Evolutionary conservation across 768 basidiomycete genomes (phyloP), one percentile per base, ranked within the genome.

Genomic region (Agrocybe praecox): DNA sequence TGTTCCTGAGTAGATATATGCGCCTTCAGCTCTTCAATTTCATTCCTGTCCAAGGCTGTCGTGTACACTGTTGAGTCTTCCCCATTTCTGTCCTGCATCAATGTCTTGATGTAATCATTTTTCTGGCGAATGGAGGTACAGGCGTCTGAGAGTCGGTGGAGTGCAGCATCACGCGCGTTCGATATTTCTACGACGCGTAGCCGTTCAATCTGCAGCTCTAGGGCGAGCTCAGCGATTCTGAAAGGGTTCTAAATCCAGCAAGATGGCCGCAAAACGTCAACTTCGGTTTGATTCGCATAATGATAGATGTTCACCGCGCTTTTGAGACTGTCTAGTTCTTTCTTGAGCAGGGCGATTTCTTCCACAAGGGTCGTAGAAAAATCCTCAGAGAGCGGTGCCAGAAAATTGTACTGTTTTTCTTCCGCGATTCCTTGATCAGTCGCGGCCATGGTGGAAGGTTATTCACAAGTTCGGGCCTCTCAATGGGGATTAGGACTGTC

Each of bases 111-210:
- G 7, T 73, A 66, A 19, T 75, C 73, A 1, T 79, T 76, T 69
- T 89, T 89, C 65, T 86, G 79, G n/a, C 80, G 79, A 61, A 90
- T 73, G 0, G 85, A 84, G 14, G 72, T 66, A 63, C 84, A 87
- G 10, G 86, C 86, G 46, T 84, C 80, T 29, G 80, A 75, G 12
- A 91, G 78, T 26, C 81, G 82, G 42, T 80, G 70, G 1, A 88
- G 80, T 15, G 79, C 81, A 26, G 77, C 79, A 63, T 91, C 89
- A 40, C 89, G 83, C 26, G 88, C 89, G 23, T 71, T 73, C 51
- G 86, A 67, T 1, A 85, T 86, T 63, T 90, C 87, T 19, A 67
- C 69, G 1, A 85, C 80, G 47, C 80, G 79, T 48, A 79, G 54
- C 40, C 75, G 76, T 59, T 87, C 85, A 32, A 79, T 69, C 58